Evolutionary conservation across 805 yeast genomes (phyloP), one percentile per base, ranked within the genome.

Genomic region (Sugiyamaella smithiae): DNA sequence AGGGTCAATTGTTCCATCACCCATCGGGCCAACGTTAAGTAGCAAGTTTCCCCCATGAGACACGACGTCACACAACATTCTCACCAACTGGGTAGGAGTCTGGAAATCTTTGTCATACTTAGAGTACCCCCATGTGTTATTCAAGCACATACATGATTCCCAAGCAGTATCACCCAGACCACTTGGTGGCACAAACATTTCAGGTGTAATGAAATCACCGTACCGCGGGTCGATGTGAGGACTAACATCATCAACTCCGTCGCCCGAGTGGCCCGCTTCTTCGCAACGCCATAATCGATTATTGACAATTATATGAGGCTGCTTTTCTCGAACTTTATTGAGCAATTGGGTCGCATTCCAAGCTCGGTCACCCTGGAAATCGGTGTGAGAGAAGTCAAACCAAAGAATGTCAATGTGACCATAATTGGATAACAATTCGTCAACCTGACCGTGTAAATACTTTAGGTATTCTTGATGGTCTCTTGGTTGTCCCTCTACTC

Each of bases 181-280:
- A 8, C 29, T 28, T 5, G 46, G 43, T 2, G 56, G 56, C 3
- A 53, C 54, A 25, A 22, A 28, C 38, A 50, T 50, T 29, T 53
- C 56, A 4, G 56, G 56, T 28, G 56, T 53, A 16, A 53, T 48
- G 45, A 53, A 50, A 35, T 53, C 56, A 7, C 54, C 56, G 22
- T 53, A 53, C 20, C 50, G 36, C 2, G 40, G 41, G 29, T 53
- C 54, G 26, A 53, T 32, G 5, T 53, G 23, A 5, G 44, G 40
- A 32, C 28, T 36, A n/a, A 40, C 37, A 12, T 53, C 50, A 14
- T 40, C 51, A 14, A 31, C 29, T n/a, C 46, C 50, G 19, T 36
- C 40, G 11, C 56, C 56, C 6, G 32, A 23, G 12, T 26, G 33
- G 7, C 54, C 54, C 8, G 51, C 54, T 33, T 48, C 56, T 4